Conservation (phyloP, 257 asterid species). For the Salvia miltiorrhiza region DNA sequence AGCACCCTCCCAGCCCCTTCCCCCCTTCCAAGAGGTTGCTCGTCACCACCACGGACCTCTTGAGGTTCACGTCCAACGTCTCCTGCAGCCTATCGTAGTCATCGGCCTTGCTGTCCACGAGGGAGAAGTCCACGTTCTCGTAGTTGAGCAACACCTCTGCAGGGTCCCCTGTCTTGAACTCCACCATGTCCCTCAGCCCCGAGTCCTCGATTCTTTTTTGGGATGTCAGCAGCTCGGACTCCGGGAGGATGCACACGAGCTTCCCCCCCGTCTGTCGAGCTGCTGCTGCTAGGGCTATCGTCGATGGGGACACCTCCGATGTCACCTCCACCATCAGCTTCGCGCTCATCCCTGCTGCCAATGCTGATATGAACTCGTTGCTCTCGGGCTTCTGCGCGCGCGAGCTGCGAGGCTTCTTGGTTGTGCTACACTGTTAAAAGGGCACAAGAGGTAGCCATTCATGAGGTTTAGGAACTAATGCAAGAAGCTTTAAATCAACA, state of each 20-base stretch:
- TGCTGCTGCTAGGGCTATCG: constrained; percentile 63
- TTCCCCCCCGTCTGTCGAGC: constrained; percentile 59
- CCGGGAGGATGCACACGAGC: constrained; percentile 54
- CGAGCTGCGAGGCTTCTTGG: constrained; percentile 34
- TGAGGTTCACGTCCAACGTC: constrained; percentile 46
- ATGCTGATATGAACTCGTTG: constrained; percentile 53
- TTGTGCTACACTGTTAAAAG: constrained; percentile 31
- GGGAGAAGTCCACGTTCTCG: constrained; percentile 59
- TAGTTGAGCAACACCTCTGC: constrained; percentile 35
- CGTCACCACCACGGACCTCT: constrained; percentile 56
- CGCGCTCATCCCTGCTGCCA: constrained; percentile 62
- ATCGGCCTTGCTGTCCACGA: constrained; percentile 45
- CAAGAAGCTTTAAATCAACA: background rate
- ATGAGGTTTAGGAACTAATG: background rate
- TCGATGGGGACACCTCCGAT: constrained; percentile 46
- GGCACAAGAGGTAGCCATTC: background rate
- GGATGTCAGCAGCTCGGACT: constrained; percentile 33
- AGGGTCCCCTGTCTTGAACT: constrained; percentile 62
- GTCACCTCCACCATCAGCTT: constrained; percentile 58
- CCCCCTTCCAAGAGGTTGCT: constrained; percentile 54
- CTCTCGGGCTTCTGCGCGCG: constrained; percentile 34
- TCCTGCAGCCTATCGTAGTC: constrained; percentile 34
- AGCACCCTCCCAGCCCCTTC: constrained; percentile 37
- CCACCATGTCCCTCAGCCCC: constrained; percentile 53
- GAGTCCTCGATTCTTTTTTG: constrained; percentile 46